Conservation (phyloP, 108 stramenopile species). For the Nitzschia putrida region DNA sequence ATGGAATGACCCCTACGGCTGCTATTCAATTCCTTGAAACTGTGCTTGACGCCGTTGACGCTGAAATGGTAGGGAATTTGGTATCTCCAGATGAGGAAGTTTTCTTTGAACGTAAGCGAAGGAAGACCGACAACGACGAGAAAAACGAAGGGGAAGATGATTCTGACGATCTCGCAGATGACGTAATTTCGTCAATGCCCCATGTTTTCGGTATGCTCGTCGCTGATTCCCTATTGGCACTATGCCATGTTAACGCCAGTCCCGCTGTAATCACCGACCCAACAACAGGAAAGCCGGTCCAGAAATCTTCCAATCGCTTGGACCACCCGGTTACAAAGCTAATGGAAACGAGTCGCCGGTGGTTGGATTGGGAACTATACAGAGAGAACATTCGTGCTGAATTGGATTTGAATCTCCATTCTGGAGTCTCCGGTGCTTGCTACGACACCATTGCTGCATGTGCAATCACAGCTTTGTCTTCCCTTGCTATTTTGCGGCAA, state of each 20-base stretch:
- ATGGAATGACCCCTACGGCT: slow-evolving; percentile 73
- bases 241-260: slow-evolving; percentile 71
- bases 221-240: slow-evolving; percentile 77
- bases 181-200: slow-evolving; percentile 46
- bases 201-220: slow-evolving; percentile 72
- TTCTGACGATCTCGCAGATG: slow-evolving; percentile 41
- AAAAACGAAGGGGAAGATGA: slow-evolving; percentile 30
- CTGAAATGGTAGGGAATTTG: slow-evolving; percentile 60
- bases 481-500: slow-evolving; percentile 74
- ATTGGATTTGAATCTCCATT: slow-evolving; percentile 33
- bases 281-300: slow-evolving; percentile 58
- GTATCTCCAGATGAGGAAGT: slow-evolving; percentile 69
- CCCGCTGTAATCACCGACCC: slow-evolving; percentile 75
- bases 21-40: slow-evolving; percentile 71
- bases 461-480: slow-evolving; percentile 78
- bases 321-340: slow-evolving; percentile 74
- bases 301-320: slow-evolving; percentile 37
- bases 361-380: slow-evolving; percentile 88
- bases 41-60: slow-evolving; percentile 70
- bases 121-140: slow-evolving; percentile 8
- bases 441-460: slow-evolving; percentile 64
- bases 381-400: slow-evolving; percentile 59
- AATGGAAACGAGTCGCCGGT: slow-evolving; percentile 58
- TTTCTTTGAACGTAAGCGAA: slow-evolving; percentile 36
- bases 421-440: slow-evolving; percentile 63